These are phyloP conservation scores for Mrakia gelida DNA, from an alignment of 768 basidiomycete species.

Conservation along the genomic window DNA sequence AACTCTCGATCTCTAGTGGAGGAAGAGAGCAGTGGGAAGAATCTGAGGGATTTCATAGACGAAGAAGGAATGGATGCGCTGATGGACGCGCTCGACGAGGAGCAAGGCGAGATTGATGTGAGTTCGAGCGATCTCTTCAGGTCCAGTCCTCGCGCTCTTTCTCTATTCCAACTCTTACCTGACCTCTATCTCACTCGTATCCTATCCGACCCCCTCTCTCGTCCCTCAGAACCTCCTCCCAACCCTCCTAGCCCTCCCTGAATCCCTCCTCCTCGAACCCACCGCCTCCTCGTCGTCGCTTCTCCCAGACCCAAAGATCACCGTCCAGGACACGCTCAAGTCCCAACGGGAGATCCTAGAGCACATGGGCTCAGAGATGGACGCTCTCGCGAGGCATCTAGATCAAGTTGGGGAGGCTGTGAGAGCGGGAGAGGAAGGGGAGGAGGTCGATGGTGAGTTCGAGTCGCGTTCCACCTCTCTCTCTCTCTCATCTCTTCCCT, in stretches of 20 bases:
- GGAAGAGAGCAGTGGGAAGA: not conserved
- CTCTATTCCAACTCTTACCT: not conserved
- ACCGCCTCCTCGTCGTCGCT: not conserved
- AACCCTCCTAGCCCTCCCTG: slow-evolving; percentile 15
- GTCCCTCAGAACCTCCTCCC: not conserved
- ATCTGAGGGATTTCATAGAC: slow-evolving; percentile 21
- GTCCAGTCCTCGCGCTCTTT: too few relatives aligned
- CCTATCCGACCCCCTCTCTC: too few relatives aligned
- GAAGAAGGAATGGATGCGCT: slow-evolving; percentile 8
- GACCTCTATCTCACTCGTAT: not conserved
- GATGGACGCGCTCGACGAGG: slow-evolving; percentile 15
- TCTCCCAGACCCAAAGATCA: not conserved
- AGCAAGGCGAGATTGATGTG: slow-evolving; percentile 19
- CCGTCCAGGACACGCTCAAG: not conserved
- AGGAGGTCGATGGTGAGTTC: slow-evolving; percentile 13
- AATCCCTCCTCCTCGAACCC: not conserved
- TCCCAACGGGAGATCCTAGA: not conserved
- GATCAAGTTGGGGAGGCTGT: slow-evolving; percentile 16
- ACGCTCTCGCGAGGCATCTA: slow-evolving; percentile 8
- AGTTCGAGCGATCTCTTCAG: not conserved
- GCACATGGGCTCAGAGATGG: slow-evolving; percentile 9
- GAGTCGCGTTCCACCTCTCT: not conserved
- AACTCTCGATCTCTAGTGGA: too few relatives aligned
- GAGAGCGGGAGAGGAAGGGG: slow-evolving; percentile 15
- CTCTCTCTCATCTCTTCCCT: not conserved